Conservation (phyloP, 2,329 filamentous ascomycete species). For the Fusarium hainanense region DNA sequence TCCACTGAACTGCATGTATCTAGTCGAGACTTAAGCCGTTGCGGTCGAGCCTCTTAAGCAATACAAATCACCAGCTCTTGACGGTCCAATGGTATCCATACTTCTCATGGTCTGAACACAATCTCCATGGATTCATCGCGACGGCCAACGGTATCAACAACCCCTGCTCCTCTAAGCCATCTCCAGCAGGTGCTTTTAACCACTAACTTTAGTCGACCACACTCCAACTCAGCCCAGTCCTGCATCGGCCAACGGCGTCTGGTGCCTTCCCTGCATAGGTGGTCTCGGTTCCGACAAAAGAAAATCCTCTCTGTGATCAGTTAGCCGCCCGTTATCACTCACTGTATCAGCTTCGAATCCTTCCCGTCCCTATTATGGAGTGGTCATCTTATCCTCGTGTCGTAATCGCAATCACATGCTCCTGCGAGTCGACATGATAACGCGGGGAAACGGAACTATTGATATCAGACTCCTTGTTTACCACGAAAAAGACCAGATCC, state of each 20-base stretch:
- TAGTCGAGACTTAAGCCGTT: not conserved
- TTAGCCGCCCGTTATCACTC: slow-evolving; percentile 4
- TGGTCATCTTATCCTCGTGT: slow-evolving; percentile 13
- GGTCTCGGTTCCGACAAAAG: slow-evolving; percentile 23
- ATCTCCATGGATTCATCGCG: slow-evolving; percentile 1
- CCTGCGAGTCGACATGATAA: not conserved
- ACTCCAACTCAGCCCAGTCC: slow-evolving; percentile 13
- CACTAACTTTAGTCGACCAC: slow-evolving; percentile 28
- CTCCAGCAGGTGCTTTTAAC: slow-evolving; percentile 34
- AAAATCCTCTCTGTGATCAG: not conserved
- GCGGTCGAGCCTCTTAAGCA: not conserved
- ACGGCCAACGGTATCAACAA: slow-evolving; percentile 14
- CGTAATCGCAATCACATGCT: slow-evolving; percentile 20
- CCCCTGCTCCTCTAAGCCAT: slow-evolving; percentile 34
- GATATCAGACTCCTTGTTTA: slow-evolving; percentile 21
- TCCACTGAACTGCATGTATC: not conserved
- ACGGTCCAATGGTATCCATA: not conserved
- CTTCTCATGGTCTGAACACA: not conserved
- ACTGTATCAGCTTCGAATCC: slow-evolving; percentile 3
- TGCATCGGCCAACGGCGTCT: slow-evolving; percentile 22
- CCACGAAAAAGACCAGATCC: not conserved
- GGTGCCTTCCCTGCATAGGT: slow-evolving; percentile 1
- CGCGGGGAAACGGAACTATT: slow-evolving; percentile 28
- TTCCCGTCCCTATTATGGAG: slow-evolving; percentile 1
- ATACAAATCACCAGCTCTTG: not conserved